Evolutionary conservation across 2,329 filamentous ascomycete genomes (phyloP), one percentile per base, ranked within the genome.

Genomic region (Lasiodiplodia sp.): DNA sequence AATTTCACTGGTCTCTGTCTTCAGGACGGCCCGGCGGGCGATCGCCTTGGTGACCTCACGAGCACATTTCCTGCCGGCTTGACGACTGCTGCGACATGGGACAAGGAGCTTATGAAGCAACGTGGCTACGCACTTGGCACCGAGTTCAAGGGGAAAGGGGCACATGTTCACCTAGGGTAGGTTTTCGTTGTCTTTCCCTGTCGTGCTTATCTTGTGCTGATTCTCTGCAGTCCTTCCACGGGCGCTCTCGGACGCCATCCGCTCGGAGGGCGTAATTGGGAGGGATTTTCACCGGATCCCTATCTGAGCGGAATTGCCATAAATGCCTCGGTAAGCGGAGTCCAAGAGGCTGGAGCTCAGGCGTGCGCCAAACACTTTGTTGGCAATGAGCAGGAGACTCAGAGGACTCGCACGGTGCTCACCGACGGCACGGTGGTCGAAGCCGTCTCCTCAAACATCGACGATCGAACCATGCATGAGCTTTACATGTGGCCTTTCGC

Each of bases 401-500:
- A 83, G 58, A 78, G 83, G 8, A 81, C 73, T 67, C 75, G 77
- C 11, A 28, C 21, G 10, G 34, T 47, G 2, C 34, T 44, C 16
- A 84, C 88, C 12, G 76, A 86, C 14, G 89, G 86, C 0, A 82
- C 88, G 37, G 10, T 84, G 85, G 47, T 49, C 23, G 49, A 40
- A 16, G n/a, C 49, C 11, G 31, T 74, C 74, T 82, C 74, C 21
- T 86, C 86, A 57, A 91, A 90, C 73, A 82, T 92, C n/a, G 90
- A 92, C 70, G 92, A 94, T 77, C 87, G 91, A 70, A 90, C 91
- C 0, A 82, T 93, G 76, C 91, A 93, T 73, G 92, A 94, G 77
- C 78, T 93, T 5, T 94, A 93, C 75, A 82, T 90, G 31, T 94
- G 91, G 92, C 91, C 92, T 0, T 94, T 94, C 74, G 89, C 87